Conservation (phyloP, 257 asterid species). For the Solanum stenotomum region DNA sequence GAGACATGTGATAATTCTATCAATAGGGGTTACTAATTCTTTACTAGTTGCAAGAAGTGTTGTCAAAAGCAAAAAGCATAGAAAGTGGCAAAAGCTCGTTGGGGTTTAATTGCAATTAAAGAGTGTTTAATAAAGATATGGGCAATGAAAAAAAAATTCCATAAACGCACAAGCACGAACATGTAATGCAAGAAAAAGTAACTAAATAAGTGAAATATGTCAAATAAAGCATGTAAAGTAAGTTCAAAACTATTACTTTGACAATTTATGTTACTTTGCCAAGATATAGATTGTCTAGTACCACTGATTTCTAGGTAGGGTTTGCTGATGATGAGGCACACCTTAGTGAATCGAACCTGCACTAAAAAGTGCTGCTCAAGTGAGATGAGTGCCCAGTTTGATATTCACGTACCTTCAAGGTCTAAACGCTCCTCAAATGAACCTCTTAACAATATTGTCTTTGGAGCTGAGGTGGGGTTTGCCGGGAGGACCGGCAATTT, state of each 20-base stretch:
- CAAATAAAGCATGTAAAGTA: background rate
- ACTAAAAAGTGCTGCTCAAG: background rate
- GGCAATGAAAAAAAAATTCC: background rate
- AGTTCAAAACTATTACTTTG: background rate
- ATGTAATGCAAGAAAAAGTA: background rate
- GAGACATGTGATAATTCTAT: background rate
- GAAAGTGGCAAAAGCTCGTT: background rate
- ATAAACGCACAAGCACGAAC: background rate
- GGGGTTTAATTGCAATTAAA: background rate
- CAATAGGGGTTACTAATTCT: background rate
- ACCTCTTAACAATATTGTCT: background rate
- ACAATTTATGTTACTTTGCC: background rate
- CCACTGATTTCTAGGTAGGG: background rate
- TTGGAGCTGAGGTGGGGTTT: background rate
- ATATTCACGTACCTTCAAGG: background rate
- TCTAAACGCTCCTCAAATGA: background rate
- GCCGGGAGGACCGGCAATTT: background rate
- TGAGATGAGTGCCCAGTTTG: background rate
- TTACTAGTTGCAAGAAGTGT: background rate
- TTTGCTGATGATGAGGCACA: background rate
- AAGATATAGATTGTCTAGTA: background rate
- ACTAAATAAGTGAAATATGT: background rate
- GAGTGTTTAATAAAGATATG: background rate
- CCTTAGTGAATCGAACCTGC: background rate
- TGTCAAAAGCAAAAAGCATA: background rate